phyloP scores from a whole-genome alignment of 306 rosid genomes.

The Castanospermum australe region DNA sequence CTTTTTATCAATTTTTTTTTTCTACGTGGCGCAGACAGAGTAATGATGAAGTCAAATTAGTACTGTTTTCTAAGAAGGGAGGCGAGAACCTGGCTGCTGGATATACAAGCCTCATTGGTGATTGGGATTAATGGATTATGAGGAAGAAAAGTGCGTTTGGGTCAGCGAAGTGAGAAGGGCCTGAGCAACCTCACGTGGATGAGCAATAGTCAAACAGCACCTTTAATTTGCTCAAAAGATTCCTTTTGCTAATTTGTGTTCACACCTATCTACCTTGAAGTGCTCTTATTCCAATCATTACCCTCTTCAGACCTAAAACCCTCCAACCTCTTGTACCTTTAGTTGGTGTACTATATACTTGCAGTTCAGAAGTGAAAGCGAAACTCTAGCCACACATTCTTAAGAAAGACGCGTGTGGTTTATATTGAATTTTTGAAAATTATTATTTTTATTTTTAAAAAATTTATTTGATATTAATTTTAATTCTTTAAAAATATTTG shows the following conservation, averaged over 20 bases:
- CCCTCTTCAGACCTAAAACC: conserved; percentile 47
- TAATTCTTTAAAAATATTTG: no score
- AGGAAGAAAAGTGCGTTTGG: background rate
- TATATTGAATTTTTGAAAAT: no score
- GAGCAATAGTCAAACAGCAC: conserved; percentile 3
- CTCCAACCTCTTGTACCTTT: background rate
- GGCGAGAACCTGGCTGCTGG: background rate
- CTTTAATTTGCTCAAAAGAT: conserved; percentile 32
- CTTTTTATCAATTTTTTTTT: background rate
- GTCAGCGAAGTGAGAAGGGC: background rate
- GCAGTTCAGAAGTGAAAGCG: no score
- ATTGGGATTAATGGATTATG: background rate
- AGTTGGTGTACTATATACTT: no score
- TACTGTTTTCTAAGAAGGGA: background rate
- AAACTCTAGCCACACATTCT: no score
- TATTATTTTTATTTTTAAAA: no score
- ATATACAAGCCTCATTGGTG: background rate
- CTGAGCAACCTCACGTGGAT: conserved; percentile 33
- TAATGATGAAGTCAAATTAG: background rate
- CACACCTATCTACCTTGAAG: conserved; percentile 42
- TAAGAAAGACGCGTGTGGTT: no score
- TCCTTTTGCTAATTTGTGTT: conserved; percentile 45
- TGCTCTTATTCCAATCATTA: no score
- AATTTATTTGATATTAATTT: no score
- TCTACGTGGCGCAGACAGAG: conserved; percentile 2